These are phyloP conservation scores for Acorus calamus DNA, from an alignment of 106 monocot species.

Conservation along the genomic window DNA sequence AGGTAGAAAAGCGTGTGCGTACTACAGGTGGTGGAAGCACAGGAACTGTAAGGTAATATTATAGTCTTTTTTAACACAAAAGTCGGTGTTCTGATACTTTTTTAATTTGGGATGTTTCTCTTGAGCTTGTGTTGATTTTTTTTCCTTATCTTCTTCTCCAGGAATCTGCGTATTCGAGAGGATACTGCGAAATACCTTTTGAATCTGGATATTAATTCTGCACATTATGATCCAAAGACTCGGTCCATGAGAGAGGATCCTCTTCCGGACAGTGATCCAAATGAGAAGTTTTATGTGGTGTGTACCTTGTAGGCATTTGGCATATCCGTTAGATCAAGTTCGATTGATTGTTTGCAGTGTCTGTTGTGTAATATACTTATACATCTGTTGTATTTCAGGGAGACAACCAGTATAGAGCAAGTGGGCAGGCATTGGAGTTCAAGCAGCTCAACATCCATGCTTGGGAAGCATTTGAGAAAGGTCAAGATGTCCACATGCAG, in stretches of 20 bases:
- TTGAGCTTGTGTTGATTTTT: neutral
- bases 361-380: neutral
- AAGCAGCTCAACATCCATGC: conserved; percentile 91
- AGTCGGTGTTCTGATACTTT: too few relatives aligned
- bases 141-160: conserved; percentile 14
- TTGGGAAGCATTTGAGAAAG: conserved; percentile 97
- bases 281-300: conserved; percentile 90
- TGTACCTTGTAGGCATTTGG: conserved; percentile 7
- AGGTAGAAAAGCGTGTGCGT: conserved; percentile 94
- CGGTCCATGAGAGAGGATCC: conserved; percentile 99
- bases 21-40: conserved; percentile 99
- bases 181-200: conserved; percentile 95
- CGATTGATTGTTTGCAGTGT: neutral
- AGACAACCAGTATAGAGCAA: conserved; percentile 81
- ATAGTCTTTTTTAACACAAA: too few relatives aligned
- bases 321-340: neutral
- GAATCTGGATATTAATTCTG: conserved; percentile 93
- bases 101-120: too few relatives aligned
- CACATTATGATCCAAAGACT: conserved; percentile 92
- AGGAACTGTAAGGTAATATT: conserved; percentile 80
- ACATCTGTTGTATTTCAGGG: conserved; percentile 37
- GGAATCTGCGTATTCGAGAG: conserved; percentile 97
- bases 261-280: conserved; percentile 83
- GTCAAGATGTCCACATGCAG: conserved; percentile 99
- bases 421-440: conserved; percentile 93